Evolutionary conservation across 176 grass and related monocot genomes (phyloP), one percentile per base, ranked within the genome.

Genomic region (Olyra latifolia): DNA sequence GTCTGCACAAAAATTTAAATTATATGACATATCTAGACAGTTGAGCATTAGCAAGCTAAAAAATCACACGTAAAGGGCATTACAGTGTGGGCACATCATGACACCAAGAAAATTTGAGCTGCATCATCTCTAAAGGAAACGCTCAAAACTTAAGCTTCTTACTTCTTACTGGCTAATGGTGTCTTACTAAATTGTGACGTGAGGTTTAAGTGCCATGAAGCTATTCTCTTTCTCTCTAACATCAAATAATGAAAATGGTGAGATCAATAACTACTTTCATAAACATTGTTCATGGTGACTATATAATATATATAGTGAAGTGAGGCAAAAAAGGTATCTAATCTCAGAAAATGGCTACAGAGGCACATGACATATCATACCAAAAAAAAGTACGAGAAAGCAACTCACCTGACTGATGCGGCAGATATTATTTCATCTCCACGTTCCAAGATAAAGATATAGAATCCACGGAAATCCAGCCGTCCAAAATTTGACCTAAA

Each of bases 381-480:
- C 50, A 39, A 79, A 59, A 48, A 79, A 80, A 74, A 2, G 64
- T 45, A 50, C 24, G 65, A 65, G 28, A 10, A 81, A 86, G 61
- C 52, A 73, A 78, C 58, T 39, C 75, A 96, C 97, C 97, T 93
- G 80, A 99, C 67, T 71, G 93, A 99, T 78, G 97, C 97, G 68
- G 85, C 91, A 62, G 90, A 89, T 71, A 99, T 95, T 63, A 99
- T 91, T 93, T 99, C 97, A 91, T 99, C 93, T 47, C 91, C 93
- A 69, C 80, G 75, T 62, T 99, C 97, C 80, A 99, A 87, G 78
- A 91, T 43, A 72, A 99, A 93, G 55, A 92, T 85, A 77, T 96
- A 96, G 66, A 99, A 99, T 60, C 93, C 93, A 48, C 38, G 86
- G 76, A 93, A 99, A 88, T 99, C 88, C 76, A 99, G 65, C 48